phyloP scores from a whole-genome alignment of 1,284 basidiomycete species.

The Fomitiporia mediterranea region DNA sequence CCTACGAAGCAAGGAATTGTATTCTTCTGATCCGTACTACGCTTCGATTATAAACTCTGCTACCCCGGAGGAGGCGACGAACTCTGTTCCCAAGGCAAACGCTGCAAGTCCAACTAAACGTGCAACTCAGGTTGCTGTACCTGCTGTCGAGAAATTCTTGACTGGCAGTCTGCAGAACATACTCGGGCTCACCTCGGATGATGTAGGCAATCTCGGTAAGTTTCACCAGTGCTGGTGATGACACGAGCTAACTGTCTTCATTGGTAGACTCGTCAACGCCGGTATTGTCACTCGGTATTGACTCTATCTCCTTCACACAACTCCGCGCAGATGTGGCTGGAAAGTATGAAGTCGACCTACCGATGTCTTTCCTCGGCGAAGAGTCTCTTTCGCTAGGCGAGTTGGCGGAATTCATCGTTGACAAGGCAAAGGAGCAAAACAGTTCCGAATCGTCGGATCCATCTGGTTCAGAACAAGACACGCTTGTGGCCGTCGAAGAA shows the following conservation, averaged over 20 bases:
- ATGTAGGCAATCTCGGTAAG: constrained; percentile 13
- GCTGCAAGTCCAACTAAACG: not conserved
- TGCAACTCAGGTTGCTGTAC: not conserved
- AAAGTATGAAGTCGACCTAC: constrained; percentile 14
- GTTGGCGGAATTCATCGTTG: constrained; percentile 10
- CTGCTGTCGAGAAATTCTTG: constrained; percentile 5
- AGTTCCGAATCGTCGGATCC: constrained; percentile 9
- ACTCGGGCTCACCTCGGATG: constrained; percentile 6
- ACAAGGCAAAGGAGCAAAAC: constrained; percentile 9
- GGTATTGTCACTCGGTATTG: constrained; percentile 15
- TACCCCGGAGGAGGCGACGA: not conserved
- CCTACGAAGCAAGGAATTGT: constrained; percentile 1
- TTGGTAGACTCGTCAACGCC: constrained; percentile 14
- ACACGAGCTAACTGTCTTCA: not conserved
- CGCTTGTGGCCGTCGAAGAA: constrained; percentile 5
- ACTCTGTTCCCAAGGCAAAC: not conserved
- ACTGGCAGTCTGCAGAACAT: constrained; percentile 8
- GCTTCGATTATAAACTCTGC: not conserved
- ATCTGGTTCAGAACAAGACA: constrained; percentile 4
- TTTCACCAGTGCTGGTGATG: not conserved
- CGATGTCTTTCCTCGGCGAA: constrained; percentile 17
- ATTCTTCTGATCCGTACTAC: constrained; percentile 5
- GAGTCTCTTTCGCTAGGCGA: constrained; percentile 12
- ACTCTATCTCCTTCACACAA: constrained; percentile 19
- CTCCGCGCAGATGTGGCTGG: constrained; percentile 11